These are phyloP conservation scores for Blastobotrys terrestris DNA, from an alignment of 805 yeast genomes.

Conservation along the genomic window DNA sequence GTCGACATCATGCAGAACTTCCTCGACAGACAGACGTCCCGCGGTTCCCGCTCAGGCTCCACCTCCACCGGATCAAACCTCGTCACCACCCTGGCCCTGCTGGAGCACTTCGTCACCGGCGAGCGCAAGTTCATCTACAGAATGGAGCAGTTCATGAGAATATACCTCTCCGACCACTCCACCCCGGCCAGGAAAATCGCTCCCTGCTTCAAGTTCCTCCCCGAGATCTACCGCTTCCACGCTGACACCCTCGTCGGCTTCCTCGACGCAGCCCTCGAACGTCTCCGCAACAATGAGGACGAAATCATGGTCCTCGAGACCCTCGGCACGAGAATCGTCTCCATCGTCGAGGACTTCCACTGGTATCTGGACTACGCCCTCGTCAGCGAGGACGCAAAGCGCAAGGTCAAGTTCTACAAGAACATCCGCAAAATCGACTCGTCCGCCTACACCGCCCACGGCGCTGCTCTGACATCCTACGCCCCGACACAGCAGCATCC, in stretches of 20 bases:
- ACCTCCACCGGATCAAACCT: not conserved
- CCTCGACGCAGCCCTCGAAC: constrained; percentile 14
- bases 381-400: constrained; percentile 11
- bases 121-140: constrained; percentile 10
- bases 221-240: constrained; percentile 21
- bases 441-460: constrained; percentile 3
- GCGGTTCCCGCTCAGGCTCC: not conserved
- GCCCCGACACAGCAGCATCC: constrained; percentile 9
- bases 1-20: constrained; percentile 15
- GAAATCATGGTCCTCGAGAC: constrained; percentile 9
- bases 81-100: not conserved
- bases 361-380: constrained; percentile 18
- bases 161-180: constrained; percentile 13
- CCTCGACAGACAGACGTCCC: constrained; percentile 8
- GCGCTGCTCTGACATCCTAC: constrained; percentile 1
- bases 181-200: constrained; percentile 9
- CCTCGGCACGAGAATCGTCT: constrained; percentile 5
- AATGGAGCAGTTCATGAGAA: constrained; percentile 13
- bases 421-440: constrained; percentile 2
- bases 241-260: constrained; percentile 10
- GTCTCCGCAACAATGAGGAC: constrained; percentile 2
- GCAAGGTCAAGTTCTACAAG: constrained; percentile 12
- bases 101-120: constrained; percentile 9
- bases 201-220: constrained; percentile 16
- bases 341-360: constrained; percentile 9